Conservation (phyloP, 108 stramenopile species). For the Conticribra weissflogii region DNA sequence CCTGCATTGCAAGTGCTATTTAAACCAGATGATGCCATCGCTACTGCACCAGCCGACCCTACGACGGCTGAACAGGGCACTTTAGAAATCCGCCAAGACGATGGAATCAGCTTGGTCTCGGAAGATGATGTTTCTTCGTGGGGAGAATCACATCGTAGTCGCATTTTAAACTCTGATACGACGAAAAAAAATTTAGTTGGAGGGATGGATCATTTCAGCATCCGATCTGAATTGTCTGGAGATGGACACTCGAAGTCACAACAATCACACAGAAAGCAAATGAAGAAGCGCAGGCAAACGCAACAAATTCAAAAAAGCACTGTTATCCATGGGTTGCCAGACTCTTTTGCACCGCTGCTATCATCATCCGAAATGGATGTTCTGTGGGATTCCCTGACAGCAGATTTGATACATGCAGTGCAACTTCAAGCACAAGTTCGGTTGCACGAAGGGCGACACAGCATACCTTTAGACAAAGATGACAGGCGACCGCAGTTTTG, state of each 20-base stretch:
- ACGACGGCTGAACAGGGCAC: background rate
- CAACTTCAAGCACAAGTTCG: constrained; percentile 64
- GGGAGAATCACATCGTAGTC: constrained; percentile 3
- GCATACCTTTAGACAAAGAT: constrained; percentile 84
- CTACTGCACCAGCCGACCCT: constrained; percentile 11
- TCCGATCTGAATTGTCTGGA: background rate
- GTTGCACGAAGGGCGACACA: constrained; percentile 67
- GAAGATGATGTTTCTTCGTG: constrained; percentile 20
- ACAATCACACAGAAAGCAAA: constrained; percentile 5
- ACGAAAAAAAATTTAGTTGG: background rate
- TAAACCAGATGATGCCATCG: constrained; percentile 73
- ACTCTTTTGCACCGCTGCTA: constrained; percentile 87
- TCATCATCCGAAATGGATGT: constrained; percentile 81
- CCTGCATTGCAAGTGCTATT: constrained; percentile 80
- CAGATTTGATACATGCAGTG: constrained; percentile 81
- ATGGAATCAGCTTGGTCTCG: constrained; percentile 37
- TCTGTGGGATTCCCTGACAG: constrained; percentile 65
- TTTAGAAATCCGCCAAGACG: no score
- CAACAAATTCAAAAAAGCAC: constrained; percentile 19
- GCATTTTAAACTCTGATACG: background rate
- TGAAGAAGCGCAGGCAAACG: background rate
- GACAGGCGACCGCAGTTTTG: constrained; percentile 78
- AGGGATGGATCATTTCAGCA: background rate
- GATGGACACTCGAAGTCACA: constrained; percentile 1
- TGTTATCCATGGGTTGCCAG: constrained; percentile 64